A percentile compares a stretch with the other conserved stretches of the same genome.
Conservation (phyloP, 192 early-diverging fungal species). For the Diversispora eburnea region DNA sequence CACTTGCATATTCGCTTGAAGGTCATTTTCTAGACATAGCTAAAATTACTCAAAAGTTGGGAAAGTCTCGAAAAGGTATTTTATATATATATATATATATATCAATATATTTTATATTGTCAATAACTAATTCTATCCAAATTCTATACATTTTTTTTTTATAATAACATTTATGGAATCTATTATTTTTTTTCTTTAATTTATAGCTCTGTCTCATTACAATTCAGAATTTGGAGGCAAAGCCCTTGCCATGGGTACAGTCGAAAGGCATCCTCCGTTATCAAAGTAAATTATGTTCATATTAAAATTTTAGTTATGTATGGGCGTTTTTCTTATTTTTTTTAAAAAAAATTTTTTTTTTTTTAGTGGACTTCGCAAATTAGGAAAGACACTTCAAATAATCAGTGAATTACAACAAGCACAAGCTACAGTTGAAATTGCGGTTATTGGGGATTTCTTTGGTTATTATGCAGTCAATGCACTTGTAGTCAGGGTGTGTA, state of each 20-base stretch:
- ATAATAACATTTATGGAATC: neutral
- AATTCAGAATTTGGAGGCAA: slow-evolving; percentile 20
- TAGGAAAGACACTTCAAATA: slow-evolving; percentile 26
- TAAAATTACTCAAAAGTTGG: slow-evolving; percentile 20
- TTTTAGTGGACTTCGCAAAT: slow-evolving; percentile 20
- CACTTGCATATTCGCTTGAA: slow-evolving; percentile 13
- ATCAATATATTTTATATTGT: neutral
- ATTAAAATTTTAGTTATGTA: neutral
- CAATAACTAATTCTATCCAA: neutral
- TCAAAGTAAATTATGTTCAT: slow-evolving; percentile 7
- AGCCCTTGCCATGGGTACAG: slow-evolving; percentile 16
- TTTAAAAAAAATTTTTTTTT: neutral
- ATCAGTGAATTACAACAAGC: slow-evolving; percentile 35
- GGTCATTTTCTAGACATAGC: slow-evolving; percentile 18
- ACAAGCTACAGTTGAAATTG: slow-evolving; percentile 35
- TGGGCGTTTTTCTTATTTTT: neutral
- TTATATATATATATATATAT: too few relatives aligned
- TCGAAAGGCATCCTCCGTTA: slow-evolving; percentile 26
- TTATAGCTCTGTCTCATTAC: slow-evolving; percentile 13
- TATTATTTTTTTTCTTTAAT: neutral
- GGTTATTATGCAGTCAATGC: slow-evolving; percentile 27
- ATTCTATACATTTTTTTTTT: neutral
- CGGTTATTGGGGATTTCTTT: slow-evolving; percentile 26
- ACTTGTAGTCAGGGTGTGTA: slow-evolving; percentile 21
- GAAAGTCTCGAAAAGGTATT: slow-evolving; percentile 22